Conservation (phyloP, 768 basidiomycete genomes). For the Gloeopeniophorella convolvens region DNA sequence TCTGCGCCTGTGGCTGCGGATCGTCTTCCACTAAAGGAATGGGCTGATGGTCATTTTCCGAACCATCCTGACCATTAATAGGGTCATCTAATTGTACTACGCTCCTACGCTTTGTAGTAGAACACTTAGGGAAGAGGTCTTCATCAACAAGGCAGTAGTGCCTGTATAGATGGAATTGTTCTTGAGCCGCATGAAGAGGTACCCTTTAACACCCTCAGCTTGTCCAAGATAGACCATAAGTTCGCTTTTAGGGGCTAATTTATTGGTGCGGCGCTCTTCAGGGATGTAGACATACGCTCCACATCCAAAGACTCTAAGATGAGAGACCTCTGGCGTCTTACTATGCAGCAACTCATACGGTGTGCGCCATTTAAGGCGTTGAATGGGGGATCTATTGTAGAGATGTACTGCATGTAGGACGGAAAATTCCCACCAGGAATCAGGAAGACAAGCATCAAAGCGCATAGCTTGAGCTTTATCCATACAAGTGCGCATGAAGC, state of each 20-base stretch:
- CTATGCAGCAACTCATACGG: slow-evolving; percentile 13
- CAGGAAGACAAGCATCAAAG: slow-evolving; percentile 14
- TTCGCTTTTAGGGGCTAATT: neutral
- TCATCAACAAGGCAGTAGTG: neutral
- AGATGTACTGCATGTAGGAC: slow-evolving; percentile 7
- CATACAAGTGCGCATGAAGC: no score
- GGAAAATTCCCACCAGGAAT: slow-evolving; percentile 15
- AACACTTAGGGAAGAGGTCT: neutral
- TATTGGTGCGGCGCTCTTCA: slow-evolving; percentile 11
- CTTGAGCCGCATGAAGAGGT: neutral
- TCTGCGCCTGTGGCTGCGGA: no score
- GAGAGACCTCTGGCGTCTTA: slow-evolving; percentile 14
- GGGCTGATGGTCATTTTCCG: neutral
- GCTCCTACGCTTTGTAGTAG: neutral
- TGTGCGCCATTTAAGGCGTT: slow-evolving; percentile 8
- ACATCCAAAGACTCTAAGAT: slow-evolving; percentile 25
- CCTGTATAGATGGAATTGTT: neutral
- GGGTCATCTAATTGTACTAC: neutral
- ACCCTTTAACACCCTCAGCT: no score
- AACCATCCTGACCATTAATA: neutral
- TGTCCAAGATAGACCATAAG: neutral
- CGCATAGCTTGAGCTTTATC: slow-evolving; percentile 15
- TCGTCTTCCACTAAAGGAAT: no score
- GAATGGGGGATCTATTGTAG: slow-evolving; percentile 13
- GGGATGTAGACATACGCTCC: slow-evolving; percentile 22